Conservation (phyloP, 352 stramenopile genomes). For the Phytophthora ohioensis region DNA sequence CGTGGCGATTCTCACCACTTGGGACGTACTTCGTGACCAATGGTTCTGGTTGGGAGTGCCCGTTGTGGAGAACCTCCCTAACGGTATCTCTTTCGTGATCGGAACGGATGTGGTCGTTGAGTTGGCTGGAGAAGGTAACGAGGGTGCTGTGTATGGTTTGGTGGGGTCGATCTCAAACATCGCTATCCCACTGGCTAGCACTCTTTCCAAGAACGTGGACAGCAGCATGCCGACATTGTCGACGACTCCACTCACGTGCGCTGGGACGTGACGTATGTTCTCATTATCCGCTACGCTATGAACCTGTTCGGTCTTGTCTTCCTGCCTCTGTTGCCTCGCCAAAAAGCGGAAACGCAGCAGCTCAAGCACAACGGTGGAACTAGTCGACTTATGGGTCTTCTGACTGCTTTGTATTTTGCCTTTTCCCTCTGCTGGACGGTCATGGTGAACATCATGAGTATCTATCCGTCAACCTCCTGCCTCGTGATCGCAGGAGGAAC, state of each 20-base stretch:
- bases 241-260: slow-evolving; percentile 44
- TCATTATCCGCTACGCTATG: slow-evolving; percentile 52
- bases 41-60: slow-evolving; percentile 61
- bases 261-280: slow-evolving; percentile 50
- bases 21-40: slow-evolving; percentile 50
- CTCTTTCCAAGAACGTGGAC: slow-evolving; percentile 52
- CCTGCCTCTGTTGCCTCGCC: slow-evolving; percentile 48
- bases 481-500: slow-evolving; percentile 35
- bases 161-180: slow-evolving; percentile 57
- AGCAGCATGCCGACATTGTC: slow-evolving; percentile 46
- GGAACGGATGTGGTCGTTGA: slow-evolving; percentile 57
- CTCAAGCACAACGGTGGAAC: slow-evolving; percentile 48
- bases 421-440: slow-evolving; percentile 33
- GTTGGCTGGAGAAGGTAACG: slow-evolving; percentile 52
- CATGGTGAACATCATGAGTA: slow-evolving; percentile 45
- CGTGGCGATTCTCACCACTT: slow-evolving; percentile 44
- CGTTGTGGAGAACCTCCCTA: slow-evolving; percentile 44
- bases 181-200: slow-evolving; percentile 47
- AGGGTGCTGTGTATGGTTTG: slow-evolving; percentile 55
- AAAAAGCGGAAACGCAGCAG: slow-evolving; percentile 57
- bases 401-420: slow-evolving; percentile 45
- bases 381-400: slow-evolving; percentile 39
- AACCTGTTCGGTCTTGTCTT: slow-evolving; percentile 40
- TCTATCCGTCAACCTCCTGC: slow-evolving; percentile 37
- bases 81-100: slow-evolving; percentile 53